phyloP scores from a whole-genome alignment of 2,329 filamentous ascomycete genomes.

The Amylocarpus encephaloides region DNA sequence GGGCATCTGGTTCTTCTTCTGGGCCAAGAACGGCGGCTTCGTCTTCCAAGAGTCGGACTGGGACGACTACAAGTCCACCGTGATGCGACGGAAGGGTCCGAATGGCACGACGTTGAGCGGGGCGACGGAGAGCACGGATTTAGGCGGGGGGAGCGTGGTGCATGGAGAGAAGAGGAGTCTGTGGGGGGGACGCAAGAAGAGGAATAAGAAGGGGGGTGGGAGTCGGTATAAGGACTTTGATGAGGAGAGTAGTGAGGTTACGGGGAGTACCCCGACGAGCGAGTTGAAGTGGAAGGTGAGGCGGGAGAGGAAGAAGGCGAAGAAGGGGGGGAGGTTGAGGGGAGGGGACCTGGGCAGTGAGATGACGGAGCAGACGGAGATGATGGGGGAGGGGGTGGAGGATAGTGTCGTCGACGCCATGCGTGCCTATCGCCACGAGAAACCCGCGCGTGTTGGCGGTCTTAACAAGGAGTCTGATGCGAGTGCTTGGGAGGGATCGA shows the following conservation, averaged over 20 bases:
- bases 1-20: slow-evolving; percentile 97
- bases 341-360: slow-evolving; percentile 10
- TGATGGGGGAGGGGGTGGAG: slow-evolving; percentile 39
- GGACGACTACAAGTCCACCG: slow-evolving; percentile 97
- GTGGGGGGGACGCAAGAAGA: slow-evolving; percentile 36
- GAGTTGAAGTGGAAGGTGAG: slow-evolving; percentile 30
- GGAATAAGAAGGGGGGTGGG: slow-evolving; percentile 20
- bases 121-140: slow-evolving; percentile 72
- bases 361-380: slow-evolving; percentile 33
- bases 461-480: slow-evolving; percentile 79
- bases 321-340: slow-evolving; percentile 8
- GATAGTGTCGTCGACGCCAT: slow-evolving; percentile 62
- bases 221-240: slow-evolving; percentile 31
- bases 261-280: slow-evolving; percentile 15
- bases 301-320: slow-evolving; percentile 22
- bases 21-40: slow-evolving; percentile 94
- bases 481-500: slow-evolving; percentile 69
- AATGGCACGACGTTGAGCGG: slow-evolving; percentile 81
- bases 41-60: slow-evolving; percentile 79
- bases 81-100: slow-evolving; percentile 79
- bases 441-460: slow-evolving; percentile 78
- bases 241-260: slow-evolving; percentile 20
- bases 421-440: slow-evolving; percentile 78
- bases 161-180: slow-evolving; percentile 55
- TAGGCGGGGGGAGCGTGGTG: slow-evolving; percentile 81